These are phyloP conservation scores for Sporothrix protearum DNA, from an alignment of 2,329 filamentous ascomycete species.

Conservation along the genomic window DNA sequence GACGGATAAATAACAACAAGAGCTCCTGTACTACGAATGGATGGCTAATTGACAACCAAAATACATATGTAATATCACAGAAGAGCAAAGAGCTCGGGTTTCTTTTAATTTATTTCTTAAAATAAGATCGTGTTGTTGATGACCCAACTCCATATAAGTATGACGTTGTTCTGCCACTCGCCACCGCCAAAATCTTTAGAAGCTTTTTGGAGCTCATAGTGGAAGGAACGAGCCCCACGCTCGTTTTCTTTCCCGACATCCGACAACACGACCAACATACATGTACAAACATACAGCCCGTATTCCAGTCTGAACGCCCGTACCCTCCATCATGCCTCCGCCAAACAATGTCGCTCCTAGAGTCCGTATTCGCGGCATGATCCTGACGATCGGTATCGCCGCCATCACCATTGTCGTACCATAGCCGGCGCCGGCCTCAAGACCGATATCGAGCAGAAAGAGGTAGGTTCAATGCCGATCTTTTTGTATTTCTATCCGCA, in stretches of 20 bases:
- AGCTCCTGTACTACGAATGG: too few relatives aligned
- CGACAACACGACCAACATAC: background rate
- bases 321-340: background rate
- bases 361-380: conserved; percentile 28
- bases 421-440: conserved; percentile 38
- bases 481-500: too few relatives aligned
- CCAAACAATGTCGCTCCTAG: conserved; percentile 9
- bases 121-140: too few relatives aligned
- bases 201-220: background rate
- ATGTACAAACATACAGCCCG: too few relatives aligned
- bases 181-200: conserved; percentile 25
- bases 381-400: conserved; percentile 31
- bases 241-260: background rate
- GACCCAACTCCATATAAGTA: too few relatives aligned
- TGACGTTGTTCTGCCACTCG: conserved; percentile 24
- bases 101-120: too few relatives aligned
- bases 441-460: conserved; percentile 30
- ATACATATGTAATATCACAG: too few relatives aligned
- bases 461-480: too few relatives aligned
- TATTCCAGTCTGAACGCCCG: too few relatives aligned
- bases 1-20: too few relatives aligned
- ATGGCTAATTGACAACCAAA: background rate
- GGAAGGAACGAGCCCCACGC: conserved; percentile 14
- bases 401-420: conserved; percentile 34
- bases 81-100: too few relatives aligned